phyloP scores from a whole-genome alignment of 2,329 filamentous ascomycete genomes.

The Clonostachys rhizophaga region DNA sequence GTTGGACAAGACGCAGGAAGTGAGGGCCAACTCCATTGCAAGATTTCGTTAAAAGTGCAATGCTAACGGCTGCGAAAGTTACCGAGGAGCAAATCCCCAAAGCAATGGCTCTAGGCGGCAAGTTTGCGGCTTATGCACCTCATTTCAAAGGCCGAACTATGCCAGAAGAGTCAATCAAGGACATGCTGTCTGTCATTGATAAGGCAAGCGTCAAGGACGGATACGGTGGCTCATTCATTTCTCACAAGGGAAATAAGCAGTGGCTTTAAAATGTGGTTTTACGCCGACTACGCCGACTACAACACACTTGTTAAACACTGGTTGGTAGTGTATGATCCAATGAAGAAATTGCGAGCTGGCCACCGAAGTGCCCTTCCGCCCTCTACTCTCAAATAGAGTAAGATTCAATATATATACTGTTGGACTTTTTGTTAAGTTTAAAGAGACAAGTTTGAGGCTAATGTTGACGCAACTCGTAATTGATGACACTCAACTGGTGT shows the following conservation, averaged over 20 bases:
- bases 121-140: constrained; percentile 1
- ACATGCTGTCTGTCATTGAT: background rate
- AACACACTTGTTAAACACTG: too few species aligned
- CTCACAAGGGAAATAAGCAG: background rate
- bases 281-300: too few species aligned
- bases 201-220: background rate
- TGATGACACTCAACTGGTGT: too few species aligned
- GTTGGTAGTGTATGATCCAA: too few species aligned
- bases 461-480: too few species aligned
- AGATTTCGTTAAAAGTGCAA: too few species aligned
- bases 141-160: constrained; percentile 1
- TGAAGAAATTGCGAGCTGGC: too few species aligned
- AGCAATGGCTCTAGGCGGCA: background rate
- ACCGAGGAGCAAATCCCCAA: background rate
- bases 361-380: too few species aligned
- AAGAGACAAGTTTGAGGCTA: too few species aligned
- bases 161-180: constrained; percentile 1
- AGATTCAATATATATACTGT: too few species aligned
- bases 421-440: too few species aligned
- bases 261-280: background rate
- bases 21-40: background rate
- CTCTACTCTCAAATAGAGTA: too few species aligned
- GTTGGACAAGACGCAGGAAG: background rate
- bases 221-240: constrained; percentile 1
- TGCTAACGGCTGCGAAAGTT: background rate